phyloP scores from a whole-genome alignment of 116 monocot species.

The Iris pallida region DNA sequence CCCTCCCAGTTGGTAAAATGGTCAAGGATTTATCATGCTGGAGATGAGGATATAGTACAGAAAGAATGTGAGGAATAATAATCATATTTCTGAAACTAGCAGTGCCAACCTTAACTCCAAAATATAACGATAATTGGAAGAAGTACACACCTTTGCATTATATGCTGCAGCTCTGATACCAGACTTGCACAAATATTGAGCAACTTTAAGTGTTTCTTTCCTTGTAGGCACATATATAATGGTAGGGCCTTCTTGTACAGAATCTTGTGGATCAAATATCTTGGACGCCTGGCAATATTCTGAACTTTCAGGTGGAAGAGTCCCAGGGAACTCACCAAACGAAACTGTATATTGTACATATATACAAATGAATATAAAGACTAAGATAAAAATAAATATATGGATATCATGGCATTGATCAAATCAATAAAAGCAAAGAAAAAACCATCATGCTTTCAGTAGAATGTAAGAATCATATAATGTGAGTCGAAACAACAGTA shows the following conservation, averaged over 20 bases:
- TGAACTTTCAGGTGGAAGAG: slow-evolving; percentile 16
- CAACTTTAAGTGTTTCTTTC: slow-evolving; percentile 72
- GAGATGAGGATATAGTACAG: background rate
- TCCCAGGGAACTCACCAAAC: slow-evolving; percentile 55
- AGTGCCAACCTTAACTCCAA: background rate
- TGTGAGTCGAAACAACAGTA: too few relatives aligned
- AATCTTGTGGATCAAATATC: slow-evolving; percentile 13
- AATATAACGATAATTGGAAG: background rate
- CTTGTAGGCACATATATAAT: slow-evolving; percentile 97
- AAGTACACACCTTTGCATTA: slow-evolving; percentile 71
- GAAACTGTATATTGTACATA: slow-evolving; percentile 41
- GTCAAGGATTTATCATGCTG: background rate
- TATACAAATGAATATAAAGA: background rate
- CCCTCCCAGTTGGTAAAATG: too few relatives aligned
- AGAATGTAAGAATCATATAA: background rate
- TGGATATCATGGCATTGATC: background rate
- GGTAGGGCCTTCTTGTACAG: slow-evolving; percentile 63
- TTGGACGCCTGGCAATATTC: slow-evolving; percentile 17
- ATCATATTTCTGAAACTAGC: background rate
- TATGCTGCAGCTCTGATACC: slow-evolving; percentile 93
- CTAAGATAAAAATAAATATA: background rate
- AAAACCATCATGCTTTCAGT: background rate
- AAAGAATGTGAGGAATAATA: background rate
- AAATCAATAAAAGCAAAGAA: background rate
- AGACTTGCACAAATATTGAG: slow-evolving; percentile 52